phyloP scores from a whole-genome alignment of 1,284 basidiomycete genomes.

The Moesziomyces sp. region DNA sequence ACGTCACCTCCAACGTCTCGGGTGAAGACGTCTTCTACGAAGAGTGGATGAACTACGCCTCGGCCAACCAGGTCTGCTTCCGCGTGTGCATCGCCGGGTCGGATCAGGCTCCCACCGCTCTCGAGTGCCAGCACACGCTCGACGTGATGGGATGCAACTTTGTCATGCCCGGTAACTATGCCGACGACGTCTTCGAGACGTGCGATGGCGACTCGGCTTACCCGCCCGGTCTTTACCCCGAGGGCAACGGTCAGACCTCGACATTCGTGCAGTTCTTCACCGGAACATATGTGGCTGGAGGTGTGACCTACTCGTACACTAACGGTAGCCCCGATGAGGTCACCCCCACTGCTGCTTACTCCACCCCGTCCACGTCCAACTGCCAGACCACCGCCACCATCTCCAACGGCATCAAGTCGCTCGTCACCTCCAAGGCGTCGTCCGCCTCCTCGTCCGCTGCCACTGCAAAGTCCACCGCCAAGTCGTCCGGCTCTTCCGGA shows the following conservation, averaged over 20 bases:
- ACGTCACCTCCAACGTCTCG: slow-evolving; percentile 71
- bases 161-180: slow-evolving; percentile 67
- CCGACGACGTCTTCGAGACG: slow-evolving; percentile 58
- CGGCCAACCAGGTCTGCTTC: slow-evolving; percentile 64
- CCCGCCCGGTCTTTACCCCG: slow-evolving; percentile 65
- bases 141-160: slow-evolving; percentile 69
- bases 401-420: slow-evolving; percentile 59
- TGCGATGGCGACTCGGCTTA: slow-evolving; percentile 67
- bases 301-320: slow-evolving; percentile 55
- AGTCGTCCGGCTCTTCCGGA: slow-evolving; percentile 5
- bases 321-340: slow-evolving; percentile 59
- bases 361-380: slow-evolving; percentile 59
- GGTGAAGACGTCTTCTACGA: slow-evolving; percentile 71
- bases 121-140: slow-evolving; percentile 65
- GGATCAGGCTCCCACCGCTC: slow-evolving; percentile 52
- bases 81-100: slow-evolving; percentile 65
- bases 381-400: slow-evolving; percentile 53
- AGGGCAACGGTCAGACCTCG: slow-evolving; percentile 56
- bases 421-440: slow-evolving; percentile 25
- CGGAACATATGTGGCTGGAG: slow-evolving; percentile 46
- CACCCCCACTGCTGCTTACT: slow-evolving; percentile 64
- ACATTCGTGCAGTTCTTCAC: slow-evolving; percentile 65
- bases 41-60: slow-evolving; percentile 71
- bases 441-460: slow-evolving; percentile 18
- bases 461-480: slow-evolving; percentile 10